A percentile compares a stretch with the other conserved stretches of the same genome.
phyloP scores from a whole-genome alignment of 176 grass and related monocot genomes.

The Oryza meyeriana region DNA sequence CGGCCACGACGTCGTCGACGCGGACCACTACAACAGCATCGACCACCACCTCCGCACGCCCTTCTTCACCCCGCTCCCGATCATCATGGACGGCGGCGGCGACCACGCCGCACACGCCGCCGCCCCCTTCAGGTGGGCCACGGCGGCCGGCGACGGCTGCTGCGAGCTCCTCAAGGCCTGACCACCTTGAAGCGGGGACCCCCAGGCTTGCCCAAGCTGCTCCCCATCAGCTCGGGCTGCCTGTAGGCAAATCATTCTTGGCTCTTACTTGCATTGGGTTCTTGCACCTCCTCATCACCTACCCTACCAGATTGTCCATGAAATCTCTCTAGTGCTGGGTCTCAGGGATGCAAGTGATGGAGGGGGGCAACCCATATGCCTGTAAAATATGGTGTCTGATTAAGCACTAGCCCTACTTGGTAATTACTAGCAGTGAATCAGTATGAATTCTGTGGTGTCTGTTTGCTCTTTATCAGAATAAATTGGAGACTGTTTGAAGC shows the following conservation, averaged over 20 bases:
- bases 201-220: conserved; percentile 8
- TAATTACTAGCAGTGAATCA: neutral
- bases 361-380: conserved; percentile 25
- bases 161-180: conserved; percentile 84
- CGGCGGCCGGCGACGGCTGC: conserved; percentile 45
- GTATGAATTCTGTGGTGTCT: neutral
- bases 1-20: conserved; percentile 20
- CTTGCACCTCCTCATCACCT: conserved; percentile 32
- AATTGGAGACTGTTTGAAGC: conserved; percentile 2
- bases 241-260: conserved; percentile 99
- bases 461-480: conserved; percentile 24
- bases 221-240: conserved; percentile 26
- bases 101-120: conserved; percentile 11
- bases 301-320: conserved; percentile 21
- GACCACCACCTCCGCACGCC: conserved; percentile 56
- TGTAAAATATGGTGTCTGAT: conserved; percentile 31
- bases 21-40: conserved; percentile 36
- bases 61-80: conserved; percentile 65
- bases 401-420: conserved; percentile 3
- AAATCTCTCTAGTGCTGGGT: conserved; percentile 22
- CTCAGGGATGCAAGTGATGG: conserved; percentile 39
- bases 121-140: conserved; percentile 58
- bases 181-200: conserved; percentile 27
- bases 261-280: conserved; percentile 61
- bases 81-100: conserved; percentile 48